Evolutionary conservation across 208 protist species (phyloP), one percentile per base, ranked within the genome.

Genomic region (Leishmania amazonensis): DNA sequence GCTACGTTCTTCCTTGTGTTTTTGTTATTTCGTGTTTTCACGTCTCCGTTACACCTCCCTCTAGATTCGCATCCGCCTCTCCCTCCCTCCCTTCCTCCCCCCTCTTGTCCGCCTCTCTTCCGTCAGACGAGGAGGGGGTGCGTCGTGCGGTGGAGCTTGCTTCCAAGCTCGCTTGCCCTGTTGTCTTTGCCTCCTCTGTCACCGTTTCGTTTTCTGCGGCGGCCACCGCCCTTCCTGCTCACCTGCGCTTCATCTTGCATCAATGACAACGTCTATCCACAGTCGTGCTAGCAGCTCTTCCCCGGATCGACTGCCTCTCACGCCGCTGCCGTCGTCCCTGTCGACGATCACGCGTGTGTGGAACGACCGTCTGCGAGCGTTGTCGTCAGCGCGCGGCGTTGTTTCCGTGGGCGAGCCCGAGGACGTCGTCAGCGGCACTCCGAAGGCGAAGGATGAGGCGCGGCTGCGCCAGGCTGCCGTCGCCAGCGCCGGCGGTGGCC

Each of bases 311-410:
- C 76, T 57, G 45, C 57, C 64, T 15, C 47, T 57, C 6, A n/a
- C 58, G 21, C 19, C 75, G 53, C 42, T 73, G 13, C 21, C 65
- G 47, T 49, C 82, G 13, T 75, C 82, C 0, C 35, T 82, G 31
- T 85, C 82, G 54, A 85, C 82, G 31, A 85, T 85, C 57, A 71
- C 64, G 2, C 82, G 82, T 21, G 82, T 85, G 65, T 85, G 82
- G 82, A 85, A 85, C 72, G 82, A 85, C 35, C 82, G 82, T 53
- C 65, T 85, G 57, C 82, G 82, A 24, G 78, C 62, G 40, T 13
- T 62, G 9, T 76, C 81, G 3, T 15, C 76, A 2, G 6, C 82
- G 51, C 76, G 78, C 19, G 73, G 72, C 2, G 7, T 13, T 21
- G 9, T 45, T 51, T 7, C 31, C 8, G 31, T 54, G 51, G 38